Evolutionary conservation across 2,329 filamentous ascomycete species (phyloP).

Genomic region (Xylogone sp.): DNA sequence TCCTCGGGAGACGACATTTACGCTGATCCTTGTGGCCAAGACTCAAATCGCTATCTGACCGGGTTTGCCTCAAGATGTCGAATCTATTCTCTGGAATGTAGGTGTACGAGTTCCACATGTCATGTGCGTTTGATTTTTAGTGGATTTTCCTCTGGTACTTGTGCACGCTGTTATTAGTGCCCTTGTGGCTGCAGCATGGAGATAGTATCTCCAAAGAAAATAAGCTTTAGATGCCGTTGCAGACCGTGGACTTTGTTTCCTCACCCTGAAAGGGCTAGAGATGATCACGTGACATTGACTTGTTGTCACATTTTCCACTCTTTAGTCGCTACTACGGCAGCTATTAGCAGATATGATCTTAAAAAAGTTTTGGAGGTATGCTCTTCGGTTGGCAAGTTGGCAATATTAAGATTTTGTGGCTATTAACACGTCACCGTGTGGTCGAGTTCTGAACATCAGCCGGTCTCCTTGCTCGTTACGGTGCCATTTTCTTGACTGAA

Average conservation of each 20-base stretch:
- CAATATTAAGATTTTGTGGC: no score
- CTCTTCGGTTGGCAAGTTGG: no score
- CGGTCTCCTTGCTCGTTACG: constrained; percentile 29
- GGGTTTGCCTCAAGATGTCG: constrained; percentile 19
- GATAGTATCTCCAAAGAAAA: background rate
- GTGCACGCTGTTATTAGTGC: background rate
- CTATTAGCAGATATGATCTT: no score
- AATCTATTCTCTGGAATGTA: constrained; percentile 32
- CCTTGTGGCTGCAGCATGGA: no score
- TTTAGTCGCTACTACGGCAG: no score
- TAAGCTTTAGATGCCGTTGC: background rate
- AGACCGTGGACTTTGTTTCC: no score
- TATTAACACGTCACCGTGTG: no score
- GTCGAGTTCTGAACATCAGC: background rate
- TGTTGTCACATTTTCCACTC: no score
- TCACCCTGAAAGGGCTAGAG: no score
- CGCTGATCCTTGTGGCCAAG: background rate
- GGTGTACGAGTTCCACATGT: constrained; percentile 12
- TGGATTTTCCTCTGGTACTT: background rate
- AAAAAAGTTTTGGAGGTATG: no score
- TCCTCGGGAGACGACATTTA: background rate
- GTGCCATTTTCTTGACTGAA: background rate
- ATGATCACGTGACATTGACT: no score
- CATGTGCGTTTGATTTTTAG: background rate
- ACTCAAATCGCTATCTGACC: background rate